Percentiles rank a stretch among this genome's conserved stretches.
These are phyloP conservation scores for Fusarium stilboides DNA, from an alignment of 2,329 filamentous ascomycete genomes.

Conservation along the genomic window DNA sequence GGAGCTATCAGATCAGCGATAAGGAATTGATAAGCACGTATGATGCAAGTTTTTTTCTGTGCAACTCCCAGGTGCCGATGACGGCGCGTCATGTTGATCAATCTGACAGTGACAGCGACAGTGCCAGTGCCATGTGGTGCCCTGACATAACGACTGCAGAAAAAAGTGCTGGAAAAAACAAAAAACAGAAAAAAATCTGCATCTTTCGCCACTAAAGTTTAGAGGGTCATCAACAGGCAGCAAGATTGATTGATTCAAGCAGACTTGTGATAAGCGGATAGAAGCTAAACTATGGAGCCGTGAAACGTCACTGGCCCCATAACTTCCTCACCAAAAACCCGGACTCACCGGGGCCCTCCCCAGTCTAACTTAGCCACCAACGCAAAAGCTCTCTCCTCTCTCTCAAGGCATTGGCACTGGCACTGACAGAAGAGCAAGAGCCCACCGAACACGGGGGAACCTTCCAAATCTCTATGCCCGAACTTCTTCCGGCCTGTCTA, in stretches of 20 bases:
- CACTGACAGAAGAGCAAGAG: conserved; percentile 5
- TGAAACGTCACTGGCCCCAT: conserved; percentile 35
- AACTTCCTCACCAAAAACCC: conserved; percentile 22
- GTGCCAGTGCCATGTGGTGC: not conserved
- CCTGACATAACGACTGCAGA: no score
- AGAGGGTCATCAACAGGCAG: conserved; percentile 26
- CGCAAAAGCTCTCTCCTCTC: not conserved
- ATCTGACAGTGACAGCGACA: not conserved
- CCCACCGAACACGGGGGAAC: conserved; percentile 40
- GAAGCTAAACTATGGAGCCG: conserved; percentile 25
- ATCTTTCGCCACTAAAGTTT: conserved; percentile 27
- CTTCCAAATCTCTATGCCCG: conserved; percentile 35
- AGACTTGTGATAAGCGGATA: conserved; percentile 30
- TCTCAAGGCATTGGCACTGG: no score
- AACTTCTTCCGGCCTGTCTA: conserved; percentile 37
- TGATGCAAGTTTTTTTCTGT: conserved; percentile 12
- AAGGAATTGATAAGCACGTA: conserved; percentile 14
- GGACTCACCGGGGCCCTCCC: conserved; percentile 24
- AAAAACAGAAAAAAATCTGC: conserved; percentile 22
- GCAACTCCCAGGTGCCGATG: not conserved
- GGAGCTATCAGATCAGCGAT: conserved; percentile 18
- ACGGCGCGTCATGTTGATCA: conserved; percentile 19
- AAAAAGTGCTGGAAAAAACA: not conserved
- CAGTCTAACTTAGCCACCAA: conserved; percentile 29
- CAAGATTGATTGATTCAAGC: conserved; percentile 36